phyloP scores from a whole-genome alignment of 108 stramenopile genomes.

The Skeletonema potamos region DNA sequence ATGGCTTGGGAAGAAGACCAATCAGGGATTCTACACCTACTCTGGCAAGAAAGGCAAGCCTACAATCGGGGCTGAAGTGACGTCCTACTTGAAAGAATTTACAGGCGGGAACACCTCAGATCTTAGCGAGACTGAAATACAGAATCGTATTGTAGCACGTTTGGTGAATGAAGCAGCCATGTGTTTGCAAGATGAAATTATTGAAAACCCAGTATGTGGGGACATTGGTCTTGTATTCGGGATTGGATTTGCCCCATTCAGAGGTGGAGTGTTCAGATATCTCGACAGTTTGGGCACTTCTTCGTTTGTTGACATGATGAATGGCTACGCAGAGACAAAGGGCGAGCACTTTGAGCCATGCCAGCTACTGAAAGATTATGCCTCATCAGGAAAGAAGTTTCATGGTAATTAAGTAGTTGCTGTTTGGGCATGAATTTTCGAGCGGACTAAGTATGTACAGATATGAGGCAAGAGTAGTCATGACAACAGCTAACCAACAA shows the following conservation, averaged over 20 bases:
- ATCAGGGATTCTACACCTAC: constrained; percentile 98
- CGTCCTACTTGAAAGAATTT: constrained; percentile 72
- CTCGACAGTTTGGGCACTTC: constrained; percentile 90
- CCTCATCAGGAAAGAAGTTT: constrained; percentile 93
- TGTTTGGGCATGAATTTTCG: background rate
- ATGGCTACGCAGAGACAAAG: constrained; percentile 88
- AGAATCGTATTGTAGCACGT: constrained; percentile 91
- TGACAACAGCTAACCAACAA: no score
- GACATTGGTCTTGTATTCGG: constrained; percentile 99
- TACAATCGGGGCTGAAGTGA: constrained; percentile 84
- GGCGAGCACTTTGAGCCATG: constrained; percentile 98
- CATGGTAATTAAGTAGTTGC: constrained; percentile 45
- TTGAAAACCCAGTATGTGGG: constrained; percentile 94
- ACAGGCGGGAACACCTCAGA: constrained; percentile 54
- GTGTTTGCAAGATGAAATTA: constrained; percentile 98
- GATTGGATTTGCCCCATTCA: constrained; percentile 99
- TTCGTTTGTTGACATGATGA: constrained; percentile 92
- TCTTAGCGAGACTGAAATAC: constrained; percentile 87
- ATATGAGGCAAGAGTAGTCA: no score
- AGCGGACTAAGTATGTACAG: background rate
- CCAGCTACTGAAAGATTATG: constrained; percentile 95
- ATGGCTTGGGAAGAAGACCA: constrained; percentile 94
- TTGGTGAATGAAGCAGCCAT: constrained; percentile 98
- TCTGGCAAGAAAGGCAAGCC: constrained; percentile 85
- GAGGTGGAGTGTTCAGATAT: constrained; percentile 98